Conservation (phyloP, 75 land plant genomes). For the Cryptomeria japonica region DNA sequence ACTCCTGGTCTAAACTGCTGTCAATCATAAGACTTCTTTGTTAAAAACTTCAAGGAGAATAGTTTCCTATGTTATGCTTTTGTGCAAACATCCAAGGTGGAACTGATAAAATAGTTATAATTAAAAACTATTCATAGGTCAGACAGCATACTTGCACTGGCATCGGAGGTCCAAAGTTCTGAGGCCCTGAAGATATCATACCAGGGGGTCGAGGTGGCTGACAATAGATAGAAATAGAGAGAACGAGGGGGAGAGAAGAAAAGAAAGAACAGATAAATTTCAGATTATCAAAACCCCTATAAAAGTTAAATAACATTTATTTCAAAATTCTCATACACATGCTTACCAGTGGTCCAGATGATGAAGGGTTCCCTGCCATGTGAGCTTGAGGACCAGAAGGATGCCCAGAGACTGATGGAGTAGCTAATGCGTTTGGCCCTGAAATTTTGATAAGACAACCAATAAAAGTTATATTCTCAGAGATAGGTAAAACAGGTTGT, state of each 20-base stretch:
- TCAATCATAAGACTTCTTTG: background rate
- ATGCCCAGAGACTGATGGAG: conserved; percentile 11
- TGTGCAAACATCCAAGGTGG: background rate
- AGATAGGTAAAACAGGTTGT: background rate
- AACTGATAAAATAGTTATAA: background rate
- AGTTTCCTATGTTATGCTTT: background rate
- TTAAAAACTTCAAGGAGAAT: background rate
- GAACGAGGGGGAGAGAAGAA: background rate
- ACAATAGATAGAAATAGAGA: background rate
- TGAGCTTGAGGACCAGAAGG: conserved; percentile 14
- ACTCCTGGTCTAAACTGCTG: conserved; percentile 69
- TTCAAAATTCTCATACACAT: background rate
- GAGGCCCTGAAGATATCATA: conserved; percentile 37
- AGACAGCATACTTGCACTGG: conserved; percentile 35
- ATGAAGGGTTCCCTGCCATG: conserved; percentile 12
- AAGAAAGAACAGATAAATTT: background rate
- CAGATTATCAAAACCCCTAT: background rate
- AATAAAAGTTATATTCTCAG: background rate
- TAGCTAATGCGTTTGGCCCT: conserved; percentile 8
- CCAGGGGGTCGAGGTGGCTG: conserved; percentile 35
- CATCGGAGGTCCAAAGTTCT: conserved; percentile 27
- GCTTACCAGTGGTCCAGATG: conserved; percentile 9
- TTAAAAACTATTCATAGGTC: background rate
- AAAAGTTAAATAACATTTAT: background rate
- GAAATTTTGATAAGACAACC: background rate